These are phyloP conservation scores for Fraxinus paxiana DNA, from an alignment of 305 asterid genomes.

Conservation along the genomic window DNA sequence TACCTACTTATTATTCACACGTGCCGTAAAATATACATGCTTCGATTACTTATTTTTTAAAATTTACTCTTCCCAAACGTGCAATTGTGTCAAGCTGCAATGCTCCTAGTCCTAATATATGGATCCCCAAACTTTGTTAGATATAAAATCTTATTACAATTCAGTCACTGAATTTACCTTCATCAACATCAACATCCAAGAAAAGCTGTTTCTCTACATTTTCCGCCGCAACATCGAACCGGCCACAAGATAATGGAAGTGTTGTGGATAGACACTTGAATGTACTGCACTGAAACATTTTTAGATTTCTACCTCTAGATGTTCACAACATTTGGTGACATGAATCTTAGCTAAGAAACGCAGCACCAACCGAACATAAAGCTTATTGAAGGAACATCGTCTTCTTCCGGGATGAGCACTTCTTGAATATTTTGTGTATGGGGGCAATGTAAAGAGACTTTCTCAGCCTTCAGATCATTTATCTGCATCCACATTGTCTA, in stretches of 20 bases:
- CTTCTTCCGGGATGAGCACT: background rate
- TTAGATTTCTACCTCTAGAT: background rate
- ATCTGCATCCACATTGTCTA: constrained; percentile 23
- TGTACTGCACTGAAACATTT: background rate
- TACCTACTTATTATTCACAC: background rate
- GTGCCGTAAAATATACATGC: background rate
- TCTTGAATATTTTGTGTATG: background rate
- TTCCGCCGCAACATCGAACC: background rate
- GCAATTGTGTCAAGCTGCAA: background rate
- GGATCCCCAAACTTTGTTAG: background rate
- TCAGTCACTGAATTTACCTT: background rate
- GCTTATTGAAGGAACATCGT: background rate
- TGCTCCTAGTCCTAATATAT: background rate
- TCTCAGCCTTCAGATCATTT: constrained; percentile 22
- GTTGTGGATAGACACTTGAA: background rate
- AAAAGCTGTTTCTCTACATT: background rate
- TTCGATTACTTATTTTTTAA: background rate
- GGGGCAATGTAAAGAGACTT: background rate
- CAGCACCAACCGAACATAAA: background rate
- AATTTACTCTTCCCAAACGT: background rate
- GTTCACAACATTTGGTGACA: background rate
- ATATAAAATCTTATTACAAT: background rate
- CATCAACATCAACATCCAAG: background rate
- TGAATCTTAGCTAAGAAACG: background rate
- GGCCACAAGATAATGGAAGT: background rate